Conservation (phyloP, 139 green algal genomes). For the Chlamydomonas sp. region DNA sequence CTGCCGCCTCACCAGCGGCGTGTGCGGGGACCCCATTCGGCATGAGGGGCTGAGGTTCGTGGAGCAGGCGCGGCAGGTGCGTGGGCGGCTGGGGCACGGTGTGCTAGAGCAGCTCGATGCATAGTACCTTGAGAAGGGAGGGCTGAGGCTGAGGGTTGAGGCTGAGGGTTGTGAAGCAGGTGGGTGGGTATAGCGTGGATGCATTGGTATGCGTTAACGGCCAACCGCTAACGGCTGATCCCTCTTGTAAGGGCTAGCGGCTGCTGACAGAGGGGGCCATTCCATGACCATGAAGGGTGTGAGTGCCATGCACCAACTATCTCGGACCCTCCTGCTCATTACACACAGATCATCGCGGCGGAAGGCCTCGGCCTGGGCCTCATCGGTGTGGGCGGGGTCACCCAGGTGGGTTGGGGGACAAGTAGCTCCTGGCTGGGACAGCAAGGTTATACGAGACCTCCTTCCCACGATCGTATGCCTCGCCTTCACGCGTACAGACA, state of each 20-base stretch:
- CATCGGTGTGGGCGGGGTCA: constrained; percentile 41
- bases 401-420: not conserved
- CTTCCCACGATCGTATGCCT: not conserved
- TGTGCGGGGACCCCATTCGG: constrained; percentile 48
- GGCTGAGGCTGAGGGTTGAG: not conserved
- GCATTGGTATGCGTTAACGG: not conserved
- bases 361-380: constrained; percentile 23
- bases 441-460: too few relatives aligned
- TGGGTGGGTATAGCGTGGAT: not conserved
- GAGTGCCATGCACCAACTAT: not conserved
- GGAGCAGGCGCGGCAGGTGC: constrained; percentile 3
- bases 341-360: constrained; percentile 20
- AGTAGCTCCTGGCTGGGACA: not conserved
- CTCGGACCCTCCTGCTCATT: not conserved
- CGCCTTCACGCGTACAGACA: not conserved
- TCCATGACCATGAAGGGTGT: not conserved
- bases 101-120: not conserved
- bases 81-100: not conserved
- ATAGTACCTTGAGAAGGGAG: not conserved
- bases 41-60: constrained; percentile 39
- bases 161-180: not conserved
- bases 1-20: constrained; percentile 35
- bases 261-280: not conserved
- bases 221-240: too few relatives aligned
- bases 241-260: not conserved